Evolutionary conservation across 495 filamentous ascomycete species (phyloP), one percentile per base, ranked within the genome.

Genomic region (Penicillium argentinense): DNA sequence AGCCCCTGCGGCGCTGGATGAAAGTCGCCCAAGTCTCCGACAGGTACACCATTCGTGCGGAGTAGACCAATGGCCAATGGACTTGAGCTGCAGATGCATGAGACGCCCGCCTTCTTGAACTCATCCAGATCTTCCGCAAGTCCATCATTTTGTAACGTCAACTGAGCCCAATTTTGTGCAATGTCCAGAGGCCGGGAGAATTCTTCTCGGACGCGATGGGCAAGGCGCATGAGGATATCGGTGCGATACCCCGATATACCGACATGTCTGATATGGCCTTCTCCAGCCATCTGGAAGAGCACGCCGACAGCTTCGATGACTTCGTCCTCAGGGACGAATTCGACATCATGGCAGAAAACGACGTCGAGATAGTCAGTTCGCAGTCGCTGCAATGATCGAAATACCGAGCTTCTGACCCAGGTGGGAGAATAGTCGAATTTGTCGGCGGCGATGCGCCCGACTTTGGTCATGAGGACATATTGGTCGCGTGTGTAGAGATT

Each of bases 231-330:
- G 1, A 95, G 79, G 9, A 81, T 65, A 8, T 76, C 67, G 3
- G 88, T 77, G 0, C 87, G 87, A 49, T 91, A 95, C 5, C 89
- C 88, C 16, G 85, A 90, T 50, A 95, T 91, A 16, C 90, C 90
- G n/a, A 95, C 74, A 60, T 92, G 90, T 24, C 79, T 78, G 1
- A 95, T 63, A 2, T 73, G 56, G 3, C 84, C 82, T 7, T 73
- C 64, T 36, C 80, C 73, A 48, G 84, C 85, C 40, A 90, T 68
- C 28, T 95, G 76, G 3, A 83, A 70, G 6, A 95, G 73, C 56
- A 87, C 85, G 2, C 60, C 60, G 7, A 85, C 66, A 1, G 80
- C 82, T 9, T 56, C 67, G 19, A 85, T 39, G 0, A 75, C 77
- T 27, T 82, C 78, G 5, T 68, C 64, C 3, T 65, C 61, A 0